Conservation (phyloP, 805 yeast species). For the Kodamaea laetipori region DNA sequence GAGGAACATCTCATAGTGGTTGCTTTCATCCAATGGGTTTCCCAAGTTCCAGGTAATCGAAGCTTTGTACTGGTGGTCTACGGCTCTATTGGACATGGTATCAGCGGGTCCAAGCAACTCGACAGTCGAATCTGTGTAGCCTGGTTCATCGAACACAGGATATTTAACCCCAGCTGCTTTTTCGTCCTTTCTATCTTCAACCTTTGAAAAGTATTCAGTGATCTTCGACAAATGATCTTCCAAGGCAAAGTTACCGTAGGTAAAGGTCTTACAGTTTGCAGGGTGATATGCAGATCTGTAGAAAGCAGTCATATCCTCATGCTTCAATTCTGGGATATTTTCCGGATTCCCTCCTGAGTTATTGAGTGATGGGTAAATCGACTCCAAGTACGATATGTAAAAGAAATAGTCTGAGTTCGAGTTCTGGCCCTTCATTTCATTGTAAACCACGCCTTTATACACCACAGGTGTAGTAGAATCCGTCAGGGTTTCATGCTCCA, state of each 20-base stretch:
- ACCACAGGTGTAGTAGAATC: constrained; percentile 62
- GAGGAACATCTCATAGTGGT: constrained; percentile 65
- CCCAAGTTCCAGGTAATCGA: constrained; percentile 92
- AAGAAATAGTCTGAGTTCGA: constrained; percentile 84
- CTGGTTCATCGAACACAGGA: constrained; percentile 47
- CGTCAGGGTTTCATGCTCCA: constrained; percentile 66
- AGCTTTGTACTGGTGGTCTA: constrained; percentile 73
- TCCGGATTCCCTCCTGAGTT: constrained; percentile 95
- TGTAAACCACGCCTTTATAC: constrained; percentile 95
- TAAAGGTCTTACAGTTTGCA: constrained; percentile 80
- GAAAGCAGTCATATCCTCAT: constrained; percentile 76
- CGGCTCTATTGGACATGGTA: constrained; percentile 49
- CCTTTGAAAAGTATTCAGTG: constrained; percentile 49
- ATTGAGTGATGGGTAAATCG: constrained; percentile 79
- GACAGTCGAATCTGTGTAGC: constrained; percentile 18
- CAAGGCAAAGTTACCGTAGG: constrained; percentile 81
- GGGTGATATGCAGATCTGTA: constrained; percentile 84
- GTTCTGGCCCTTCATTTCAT: constrained; percentile 98
- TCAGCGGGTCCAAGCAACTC: constrained; percentile 75
- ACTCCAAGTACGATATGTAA: constrained; percentile 81
- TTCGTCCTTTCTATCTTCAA: constrained; percentile 39
- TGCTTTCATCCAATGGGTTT: constrained; percentile 54
- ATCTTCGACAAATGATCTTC: constrained; percentile 59
- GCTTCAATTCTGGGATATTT: constrained; percentile 68
- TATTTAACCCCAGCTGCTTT: constrained; percentile 30